A percentile compares a stretch with the other conserved stretches of the same genome.
Evolutionary conservation across 1,284 basidiomycete genomes (phyloP).

Genomic region (Erythrobasidium hasegawianum): DNA sequence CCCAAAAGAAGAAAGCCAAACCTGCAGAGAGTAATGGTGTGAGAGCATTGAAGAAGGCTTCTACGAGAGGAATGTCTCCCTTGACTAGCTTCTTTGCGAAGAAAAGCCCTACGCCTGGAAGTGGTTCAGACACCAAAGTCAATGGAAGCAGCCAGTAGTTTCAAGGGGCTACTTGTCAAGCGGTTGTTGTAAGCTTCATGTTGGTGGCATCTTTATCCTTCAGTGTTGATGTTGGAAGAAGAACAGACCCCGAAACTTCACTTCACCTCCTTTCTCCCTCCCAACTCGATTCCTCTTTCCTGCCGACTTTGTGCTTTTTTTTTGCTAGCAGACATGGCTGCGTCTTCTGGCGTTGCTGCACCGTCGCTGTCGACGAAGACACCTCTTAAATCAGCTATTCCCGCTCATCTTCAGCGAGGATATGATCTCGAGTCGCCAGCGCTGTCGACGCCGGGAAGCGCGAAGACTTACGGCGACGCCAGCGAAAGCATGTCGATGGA

Average conservation of each 20-base stretch:
- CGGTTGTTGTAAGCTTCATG: conserved; percentile 6
- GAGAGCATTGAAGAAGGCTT: conserved; percentile 33
- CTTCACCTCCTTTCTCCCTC: background rate
- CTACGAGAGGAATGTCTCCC: conserved; percentile 32
- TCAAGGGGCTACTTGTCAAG: background rate
- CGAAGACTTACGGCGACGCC: background rate
- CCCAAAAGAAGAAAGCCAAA: conserved; percentile 16
- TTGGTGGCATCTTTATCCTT: background rate
- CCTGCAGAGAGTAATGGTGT: conserved; percentile 28
- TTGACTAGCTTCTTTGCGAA: conserved; percentile 36
- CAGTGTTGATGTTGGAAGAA: conserved; percentile 12
- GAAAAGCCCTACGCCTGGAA: conserved; percentile 24
- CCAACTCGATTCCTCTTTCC: background rate
- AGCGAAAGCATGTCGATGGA: background rate
- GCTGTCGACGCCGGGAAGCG: conserved; percentile 16
- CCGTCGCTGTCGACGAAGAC: background rate
- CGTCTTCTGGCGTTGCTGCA: too few species aligned
- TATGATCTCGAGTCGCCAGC: background rate
- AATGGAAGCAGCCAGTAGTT: too few species aligned
- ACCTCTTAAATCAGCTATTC: background rate
- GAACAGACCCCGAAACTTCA: background rate
- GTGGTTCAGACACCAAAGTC: conserved; percentile 3
- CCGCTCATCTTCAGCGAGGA: background rate
- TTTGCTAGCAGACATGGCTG: background rate
- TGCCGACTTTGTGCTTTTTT: background rate